phyloP scores from a whole-genome alignment of 1,284 basidiomycete genomes.

The Irpex sp. region DNA sequence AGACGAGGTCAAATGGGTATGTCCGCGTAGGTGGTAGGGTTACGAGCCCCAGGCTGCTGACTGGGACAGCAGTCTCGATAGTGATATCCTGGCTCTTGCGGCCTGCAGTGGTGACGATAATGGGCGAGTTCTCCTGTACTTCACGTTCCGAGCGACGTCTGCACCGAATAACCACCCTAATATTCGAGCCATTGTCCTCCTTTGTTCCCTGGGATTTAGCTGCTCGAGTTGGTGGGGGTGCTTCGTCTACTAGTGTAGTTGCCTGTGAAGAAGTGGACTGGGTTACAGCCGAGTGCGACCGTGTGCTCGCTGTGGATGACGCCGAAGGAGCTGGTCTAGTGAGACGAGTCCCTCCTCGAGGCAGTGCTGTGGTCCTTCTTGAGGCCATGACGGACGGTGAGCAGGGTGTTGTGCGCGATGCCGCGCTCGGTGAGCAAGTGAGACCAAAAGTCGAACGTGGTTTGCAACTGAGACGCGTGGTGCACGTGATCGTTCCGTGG shows the following conservation, averaged over 20 bases:
- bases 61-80: constrained; percentile 70
- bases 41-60: constrained; percentile 63
- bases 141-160: constrained; percentile 81
- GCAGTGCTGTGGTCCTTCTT: constrained; percentile 42
- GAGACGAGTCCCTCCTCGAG: constrained; percentile 20
- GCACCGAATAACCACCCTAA: constrained; percentile 90
- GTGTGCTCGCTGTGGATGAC: constrained; percentile 12
- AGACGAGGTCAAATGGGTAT: constrained; percentile 91
- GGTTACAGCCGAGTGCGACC: constrained; percentile 28
- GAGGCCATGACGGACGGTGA: constrained; percentile 39
- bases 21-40: constrained; percentile 72
- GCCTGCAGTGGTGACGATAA: constrained; percentile 75
- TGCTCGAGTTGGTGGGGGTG: constrained; percentile 12
- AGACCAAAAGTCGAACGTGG: constrained; percentile 8
- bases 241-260: constrained; percentile 21
- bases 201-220: constrained; percentile 14
- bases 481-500: constrained; percentile 21
- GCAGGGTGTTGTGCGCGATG: background rate
- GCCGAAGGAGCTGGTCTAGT: constrained; percentile 33
- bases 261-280: constrained; percentile 27
- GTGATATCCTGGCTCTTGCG: constrained; percentile 73
- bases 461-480: constrained; percentile 19
- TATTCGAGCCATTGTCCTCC: constrained; percentile 66
- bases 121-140: constrained; percentile 75
- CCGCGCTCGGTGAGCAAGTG: background rate